phyloP scores from a whole-genome alignment of 768 basidiomycete species.

The Roridomyces roridus region DNA sequence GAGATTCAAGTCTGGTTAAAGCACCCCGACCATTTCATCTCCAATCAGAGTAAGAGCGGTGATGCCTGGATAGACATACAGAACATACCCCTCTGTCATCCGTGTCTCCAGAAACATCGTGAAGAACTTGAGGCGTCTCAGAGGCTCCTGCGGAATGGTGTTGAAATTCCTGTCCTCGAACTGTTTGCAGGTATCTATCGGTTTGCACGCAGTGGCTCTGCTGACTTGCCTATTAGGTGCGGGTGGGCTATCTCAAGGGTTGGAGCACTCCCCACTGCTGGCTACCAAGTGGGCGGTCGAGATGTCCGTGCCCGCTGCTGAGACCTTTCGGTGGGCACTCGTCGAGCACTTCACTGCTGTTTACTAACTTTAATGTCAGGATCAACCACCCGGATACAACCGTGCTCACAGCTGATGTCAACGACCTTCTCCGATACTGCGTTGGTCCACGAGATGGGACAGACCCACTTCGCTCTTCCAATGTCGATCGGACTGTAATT shows the following conservation, averaged over 20 bases:
- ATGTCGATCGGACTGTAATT: conserved; percentile 42
- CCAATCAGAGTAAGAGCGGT: conserved; percentile 40
- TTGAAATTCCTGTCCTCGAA: conserved; percentile 51
- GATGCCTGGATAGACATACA: conserved; percentile 24
- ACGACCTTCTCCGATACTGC: conserved; percentile 48
- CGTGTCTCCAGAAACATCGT: conserved; percentile 44
- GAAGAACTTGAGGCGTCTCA: conserved; percentile 34
- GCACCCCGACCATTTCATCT: conserved; percentile 66
- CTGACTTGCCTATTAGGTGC: conserved; percentile 54
- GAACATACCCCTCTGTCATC: conserved; percentile 43
- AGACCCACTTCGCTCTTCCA: conserved; percentile 46
- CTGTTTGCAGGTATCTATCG: neutral
- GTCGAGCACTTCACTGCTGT: neutral
- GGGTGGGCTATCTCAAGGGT: conserved; percentile 74
- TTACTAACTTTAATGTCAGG: conserved; percentile 38
- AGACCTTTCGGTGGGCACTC: conserved; percentile 62
- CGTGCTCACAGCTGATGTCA: conserved; percentile 73
- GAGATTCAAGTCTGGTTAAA: conserved; percentile 54
- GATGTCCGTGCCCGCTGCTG: conserved; percentile 65
- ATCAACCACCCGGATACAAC: conserved; percentile 63
- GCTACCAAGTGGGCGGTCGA: conserved; percentile 76
- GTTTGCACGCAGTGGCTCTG: too few relatives aligned
- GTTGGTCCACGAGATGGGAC: conserved; percentile 39
- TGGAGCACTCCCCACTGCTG: conserved; percentile 66
- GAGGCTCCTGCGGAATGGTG: conserved; percentile 40